These are phyloP conservation scores for Nyctanthes arbortristis DNA, from an alignment of 257 asterid species.

Conservation along the genomic window DNA sequence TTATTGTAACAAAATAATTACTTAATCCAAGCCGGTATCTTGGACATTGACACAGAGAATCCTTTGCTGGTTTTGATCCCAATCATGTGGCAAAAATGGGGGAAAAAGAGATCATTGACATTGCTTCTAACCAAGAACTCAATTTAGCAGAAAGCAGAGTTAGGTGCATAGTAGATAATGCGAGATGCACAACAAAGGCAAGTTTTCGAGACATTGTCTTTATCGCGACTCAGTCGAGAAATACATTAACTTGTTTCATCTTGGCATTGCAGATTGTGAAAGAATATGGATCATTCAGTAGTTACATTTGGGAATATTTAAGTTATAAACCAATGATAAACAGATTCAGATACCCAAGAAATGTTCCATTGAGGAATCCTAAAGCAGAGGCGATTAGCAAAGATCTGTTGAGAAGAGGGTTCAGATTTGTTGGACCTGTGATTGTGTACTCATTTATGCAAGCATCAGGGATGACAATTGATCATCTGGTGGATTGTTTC, in stretches of 20 bases:
- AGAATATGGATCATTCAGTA: constrained; percentile 83
- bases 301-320: constrained; percentile 79
- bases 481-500: constrained; percentile 80
- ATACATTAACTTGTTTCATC: too few relatives aligned
- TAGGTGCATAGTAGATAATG: constrained; percentile 85
- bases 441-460: constrained; percentile 90
- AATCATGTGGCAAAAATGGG: constrained; percentile 69
- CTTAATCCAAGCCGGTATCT: not conserved
- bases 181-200: constrained; percentile 80
- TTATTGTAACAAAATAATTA: not conserved
- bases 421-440: constrained; percentile 87
- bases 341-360: constrained; percentile 63
- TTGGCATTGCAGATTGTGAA: constrained; percentile 46
- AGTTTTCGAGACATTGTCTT: too few relatives aligned
- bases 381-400: constrained; percentile 89
- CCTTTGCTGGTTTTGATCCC: constrained; percentile 72
- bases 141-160: constrained; percentile 67
- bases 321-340: constrained; percentile 79
- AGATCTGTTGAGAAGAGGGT: constrained; percentile 75
- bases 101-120: constrained; percentile 63
- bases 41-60: constrained; percentile 41
- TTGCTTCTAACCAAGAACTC: constrained; percentile 54
- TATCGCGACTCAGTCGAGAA: too few relatives aligned
- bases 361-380: constrained; percentile 80
- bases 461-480: constrained; percentile 82